A percentile compares a stretch with the other conserved stretches of the same genome.
Conservation (phyloP, 306 rosid genomes). For the Macrotyloma uniflorum region DNA sequence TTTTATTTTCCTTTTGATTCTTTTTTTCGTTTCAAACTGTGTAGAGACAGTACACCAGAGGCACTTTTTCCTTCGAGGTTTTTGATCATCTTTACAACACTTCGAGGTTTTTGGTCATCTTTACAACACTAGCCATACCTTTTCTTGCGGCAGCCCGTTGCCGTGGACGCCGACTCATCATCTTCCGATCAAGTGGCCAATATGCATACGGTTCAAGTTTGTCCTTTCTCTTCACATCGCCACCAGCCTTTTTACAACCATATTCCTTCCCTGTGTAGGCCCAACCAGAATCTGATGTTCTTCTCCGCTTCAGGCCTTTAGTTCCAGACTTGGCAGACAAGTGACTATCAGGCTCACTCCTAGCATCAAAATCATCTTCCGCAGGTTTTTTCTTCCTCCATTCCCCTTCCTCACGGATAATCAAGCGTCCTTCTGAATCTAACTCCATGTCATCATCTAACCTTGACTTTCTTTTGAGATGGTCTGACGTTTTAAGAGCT, state of each 20-base stretch:
- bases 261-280: slow-evolving; percentile 89
- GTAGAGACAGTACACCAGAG: slow-evolving; percentile 53
- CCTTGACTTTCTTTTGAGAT: slow-evolving; percentile 65
- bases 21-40: slow-evolving; percentile 52
- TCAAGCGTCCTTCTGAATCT: slow-evolving; percentile 83
- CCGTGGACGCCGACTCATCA: slow-evolving; percentile 94
- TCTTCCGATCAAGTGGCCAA: slow-evolving; percentile 96
- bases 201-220: slow-evolving; percentile 96
- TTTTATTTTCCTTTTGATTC: slow-evolving; percentile 60
- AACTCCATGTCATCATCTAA: slow-evolving; percentile 69
- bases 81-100: too few relatives aligned
- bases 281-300: slow-evolving; percentile 79
- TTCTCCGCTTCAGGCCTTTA: slow-evolving; percentile 71
- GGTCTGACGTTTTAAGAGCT: slow-evolving; percentile 64
- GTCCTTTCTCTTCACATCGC: slow-evolving; percentile 88
- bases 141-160: slow-evolving; percentile 83
- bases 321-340: slow-evolving; percentile 61
- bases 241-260: slow-evolving; percentile 84
- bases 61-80: slow-evolving; percentile 97
- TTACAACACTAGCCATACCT: slow-evolving; percentile 91
- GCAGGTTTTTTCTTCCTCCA: slow-evolving; percentile 40
- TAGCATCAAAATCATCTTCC: slow-evolving; percentile 51
- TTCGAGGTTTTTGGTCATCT: slow-evolving; percentile 81
- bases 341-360: slow-evolving; percentile 69
- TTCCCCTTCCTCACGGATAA: slow-evolving; percentile 66